Evolutionary conservation across 2,329 filamentous ascomycete genomes (phyloP), one percentile per base, ranked within the genome.

Genomic region (Botrytis fabae): DNA sequence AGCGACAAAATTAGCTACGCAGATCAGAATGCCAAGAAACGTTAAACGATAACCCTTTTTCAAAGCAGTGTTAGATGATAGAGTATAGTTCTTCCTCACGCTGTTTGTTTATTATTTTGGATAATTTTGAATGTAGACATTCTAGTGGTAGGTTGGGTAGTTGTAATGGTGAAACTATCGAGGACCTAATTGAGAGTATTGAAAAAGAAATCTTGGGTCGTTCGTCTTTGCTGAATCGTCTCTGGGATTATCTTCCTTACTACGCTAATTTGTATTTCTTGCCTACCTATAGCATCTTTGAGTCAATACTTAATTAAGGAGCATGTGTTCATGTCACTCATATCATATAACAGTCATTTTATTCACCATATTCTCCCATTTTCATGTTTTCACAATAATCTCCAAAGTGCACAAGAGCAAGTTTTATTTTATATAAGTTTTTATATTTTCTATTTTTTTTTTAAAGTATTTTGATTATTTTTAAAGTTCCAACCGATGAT

Each of bases 241-340:
- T 16, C n/a, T 28, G 25, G 1, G 14, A 32, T 57, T 16, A 1
- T 18, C 51, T 32, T 57, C 1, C 7, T 32, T 9, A 4, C 1
- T 28, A 6, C 14, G n/a, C n/a, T 2, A 28, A 18, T 28, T 28
- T 28, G 28, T 28, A 28, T 54, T 54, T n/a, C n/a, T 54, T 28
- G 28, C 51, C 6, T 6, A 54, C 2, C 2, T 4, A 0, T 28
- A 28, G 51, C n/a, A 10, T 22, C 0, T 51, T 12, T 2, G 1
- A 25, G 46, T 12, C 12, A 1, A 51, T 16, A 48, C 12, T 4
- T 2, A 35, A 28, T 28, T 28, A 28, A 25, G 18, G 10, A 20
- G 10, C 35, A 5, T 0, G 1, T 28, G 2, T 18, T 4, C 25
- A 42, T 9, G 7, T 63, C 3, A 57, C 14, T 0, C 14, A 0